Percentiles rank a stretch among this genome's conserved stretches.
These are phyloP conservation scores for Leishmania tarentolae DNA, from an alignment of 208 protist species.

Conservation along the genomic window DNA sequence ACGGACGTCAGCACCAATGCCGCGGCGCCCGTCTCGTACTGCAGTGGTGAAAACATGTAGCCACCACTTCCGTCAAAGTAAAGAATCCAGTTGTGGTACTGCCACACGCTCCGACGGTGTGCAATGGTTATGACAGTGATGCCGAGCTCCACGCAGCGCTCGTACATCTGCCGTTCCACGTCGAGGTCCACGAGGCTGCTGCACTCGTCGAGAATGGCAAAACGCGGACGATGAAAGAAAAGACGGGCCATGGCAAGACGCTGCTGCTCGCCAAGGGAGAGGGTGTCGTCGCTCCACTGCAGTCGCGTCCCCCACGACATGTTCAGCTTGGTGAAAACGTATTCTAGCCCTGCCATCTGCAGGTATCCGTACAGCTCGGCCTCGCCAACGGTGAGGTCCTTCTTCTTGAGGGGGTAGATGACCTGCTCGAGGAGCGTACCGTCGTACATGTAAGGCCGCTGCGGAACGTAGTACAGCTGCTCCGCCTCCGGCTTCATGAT, in stretches of 20 bases:
- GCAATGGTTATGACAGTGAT: slow-evolving; percentile 90
- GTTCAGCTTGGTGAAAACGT: slow-evolving; percentile 53
- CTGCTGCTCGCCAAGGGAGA: slow-evolving; percentile 89
- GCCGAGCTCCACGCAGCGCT: slow-evolving; percentile 60
- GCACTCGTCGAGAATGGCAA: slow-evolving; percentile 92
- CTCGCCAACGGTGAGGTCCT: slow-evolving; percentile 59
- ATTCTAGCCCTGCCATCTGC: slow-evolving; percentile 66
- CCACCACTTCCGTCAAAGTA: slow-evolving; percentile 76
- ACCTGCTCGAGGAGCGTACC: slow-evolving; percentile 89
- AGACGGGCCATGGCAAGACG: slow-evolving; percentile 87
- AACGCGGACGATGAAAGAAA: slow-evolving; percentile 87
- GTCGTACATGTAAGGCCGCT: slow-evolving; percentile 82
- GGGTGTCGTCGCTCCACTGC: slow-evolving; percentile 51
- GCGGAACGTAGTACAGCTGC: slow-evolving; percentile 89
- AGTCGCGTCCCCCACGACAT: slow-evolving; percentile 68
- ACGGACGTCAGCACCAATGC: slow-evolving; percentile 27
- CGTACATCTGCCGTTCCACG: slow-evolving; percentile 74
- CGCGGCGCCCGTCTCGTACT: slow-evolving; percentile 30
- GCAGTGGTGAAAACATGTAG: slow-evolving; percentile 74
- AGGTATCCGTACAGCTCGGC: slow-evolving; percentile 62
- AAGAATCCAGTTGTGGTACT: slow-evolving; percentile 85
- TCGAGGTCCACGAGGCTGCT: slow-evolving; percentile 79
- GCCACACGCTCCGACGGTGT: slow-evolving; percentile 75
- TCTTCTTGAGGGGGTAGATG: slow-evolving; percentile 76
- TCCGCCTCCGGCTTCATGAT: slow-evolving; percentile 71